phyloP scores from a whole-genome alignment of 2,329 filamentous ascomycete genomes.

The Aschersonia sp. region DNA sequence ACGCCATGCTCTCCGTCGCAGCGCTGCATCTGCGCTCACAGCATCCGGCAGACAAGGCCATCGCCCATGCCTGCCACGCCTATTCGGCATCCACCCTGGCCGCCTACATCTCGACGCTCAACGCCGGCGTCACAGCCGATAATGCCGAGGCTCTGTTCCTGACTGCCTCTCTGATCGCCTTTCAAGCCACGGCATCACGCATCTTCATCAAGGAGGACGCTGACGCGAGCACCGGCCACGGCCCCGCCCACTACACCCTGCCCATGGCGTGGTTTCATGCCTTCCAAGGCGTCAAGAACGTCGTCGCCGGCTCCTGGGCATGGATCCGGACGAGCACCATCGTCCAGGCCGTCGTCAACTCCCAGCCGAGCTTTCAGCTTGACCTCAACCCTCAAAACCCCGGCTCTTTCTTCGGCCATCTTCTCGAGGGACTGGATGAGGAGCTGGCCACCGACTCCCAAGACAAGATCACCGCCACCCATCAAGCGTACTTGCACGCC shows the following conservation, averaged over 20 bases:
- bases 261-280: slow-evolving; percentile 53
- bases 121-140: slow-evolving; percentile 37
- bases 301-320: slow-evolving; percentile 50
- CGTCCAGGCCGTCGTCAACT: slow-evolving; percentile 47
- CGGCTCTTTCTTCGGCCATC: slow-evolving; percentile 44
- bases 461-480: slow-evolving; percentile 15
- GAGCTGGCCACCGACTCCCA: slow-evolving; percentile 28
- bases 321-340: slow-evolving; percentile 44
- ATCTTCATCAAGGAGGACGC: slow-evolving; percentile 45
- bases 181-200: slow-evolving; percentile 50
- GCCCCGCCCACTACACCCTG: slow-evolving; percentile 35
- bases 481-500: slow-evolving; percentile 46
- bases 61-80: slow-evolving; percentile 48
- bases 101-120: slow-evolving; percentile 42
- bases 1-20: slow-evolving; percentile 49
- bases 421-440: slow-evolving; percentile 42
- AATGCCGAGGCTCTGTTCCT: slow-evolving; percentile 51
- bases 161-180: slow-evolving; percentile 48
- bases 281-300: slow-evolving; percentile 52
- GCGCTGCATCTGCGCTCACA: slow-evolving; percentile 46
- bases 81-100: slow-evolving; percentile 51
- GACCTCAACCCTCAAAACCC: slow-evolving; percentile 36
- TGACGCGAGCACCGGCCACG: slow-evolving; percentile 17
- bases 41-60: slow-evolving; percentile 39
- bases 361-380: slow-evolving; percentile 46